A percentile compares a stretch with the other conserved stretches of the same genome.
phyloP scores from a whole-genome alignment of 2,329 filamentous ascomycete genomes.

The Botrytis deweyae region DNA sequence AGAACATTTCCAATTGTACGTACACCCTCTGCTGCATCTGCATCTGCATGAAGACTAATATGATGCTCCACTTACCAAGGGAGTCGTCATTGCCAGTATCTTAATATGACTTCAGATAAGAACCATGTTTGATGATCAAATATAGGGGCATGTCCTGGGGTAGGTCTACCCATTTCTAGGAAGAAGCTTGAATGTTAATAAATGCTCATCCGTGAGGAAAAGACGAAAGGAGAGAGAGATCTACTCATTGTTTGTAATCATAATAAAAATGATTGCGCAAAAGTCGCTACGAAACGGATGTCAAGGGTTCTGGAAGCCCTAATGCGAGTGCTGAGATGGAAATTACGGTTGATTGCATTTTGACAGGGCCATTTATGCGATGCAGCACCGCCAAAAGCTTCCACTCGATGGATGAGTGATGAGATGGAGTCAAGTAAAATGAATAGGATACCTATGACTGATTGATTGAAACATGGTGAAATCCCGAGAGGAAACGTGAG shows the following conservation, averaged over 20 bases:
- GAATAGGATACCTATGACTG: no score
- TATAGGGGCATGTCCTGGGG: background rate
- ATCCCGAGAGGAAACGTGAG: background rate
- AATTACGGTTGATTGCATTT: conserved; percentile 8
- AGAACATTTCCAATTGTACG: background rate
- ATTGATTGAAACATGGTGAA: background rate
- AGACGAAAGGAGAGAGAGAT: background rate
- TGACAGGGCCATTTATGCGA: conserved; percentile 11
- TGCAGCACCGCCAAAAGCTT: background rate
- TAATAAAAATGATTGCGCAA: background rate
- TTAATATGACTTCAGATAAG: background rate
- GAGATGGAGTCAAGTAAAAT: background rate
- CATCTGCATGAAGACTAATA: background rate
- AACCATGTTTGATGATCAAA: background rate
- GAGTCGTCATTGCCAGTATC: background rate
- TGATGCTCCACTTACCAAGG: background rate
- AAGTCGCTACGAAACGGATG: background rate
- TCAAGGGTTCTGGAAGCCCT: conserved; percentile 12
- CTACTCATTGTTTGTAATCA: no score
- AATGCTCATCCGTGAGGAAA: background rate
- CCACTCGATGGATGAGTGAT: background rate
- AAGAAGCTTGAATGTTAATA: background rate
- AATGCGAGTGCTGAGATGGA: conserved; percentile 11
- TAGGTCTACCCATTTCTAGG: background rate
- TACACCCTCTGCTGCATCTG: background rate